Conservation (phyloP, 768 basidiomycete genomes). For the Tylopilus cervinicoccineus region DNA sequence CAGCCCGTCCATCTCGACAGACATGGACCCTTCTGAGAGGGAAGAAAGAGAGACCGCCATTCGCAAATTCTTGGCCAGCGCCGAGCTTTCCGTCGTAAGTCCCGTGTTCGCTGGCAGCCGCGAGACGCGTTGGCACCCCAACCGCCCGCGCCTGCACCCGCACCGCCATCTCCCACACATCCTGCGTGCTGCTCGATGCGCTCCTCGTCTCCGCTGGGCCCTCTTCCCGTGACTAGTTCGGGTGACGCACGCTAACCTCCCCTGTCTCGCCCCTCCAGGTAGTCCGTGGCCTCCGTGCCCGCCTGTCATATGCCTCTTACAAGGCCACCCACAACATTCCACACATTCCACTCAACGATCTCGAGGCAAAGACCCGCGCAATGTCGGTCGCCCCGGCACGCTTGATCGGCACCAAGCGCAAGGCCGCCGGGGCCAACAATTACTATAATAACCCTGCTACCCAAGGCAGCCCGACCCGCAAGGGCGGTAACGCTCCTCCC, state of each 20-base stretch:
- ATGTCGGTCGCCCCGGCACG: conserved; percentile 46
- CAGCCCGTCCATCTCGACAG: conserved; percentile 38
- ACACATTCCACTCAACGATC: conserved; percentile 61
- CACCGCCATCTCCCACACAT: conserved; percentile 2
- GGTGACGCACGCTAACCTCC: conserved; percentile 22
- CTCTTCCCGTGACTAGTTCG: conserved; percentile 9
- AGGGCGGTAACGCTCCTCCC: conserved; percentile 47
- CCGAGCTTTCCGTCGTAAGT: conserved; percentile 78
- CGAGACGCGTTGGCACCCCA: conserved; percentile 46
- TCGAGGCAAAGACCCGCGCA: conserved; percentile 56
- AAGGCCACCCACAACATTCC: conserved; percentile 75
- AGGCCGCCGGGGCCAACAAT: conserved; percentile 37
- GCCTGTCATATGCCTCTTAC: conserved; percentile 80
- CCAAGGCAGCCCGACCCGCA: conserved; percentile 38
- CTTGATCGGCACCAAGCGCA: conserved; percentile 58
- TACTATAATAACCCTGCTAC: conserved; percentile 51
- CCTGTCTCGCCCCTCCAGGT: conserved; percentile 49
- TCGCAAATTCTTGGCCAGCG: conserved; percentile 73
- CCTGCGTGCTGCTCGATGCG: conserved; percentile 1
- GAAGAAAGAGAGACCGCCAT: conserved; percentile 66
- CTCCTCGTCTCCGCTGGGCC: neutral
- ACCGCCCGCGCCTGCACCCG: conserved; percentile 21
- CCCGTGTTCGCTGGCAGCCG: conserved; percentile 24
- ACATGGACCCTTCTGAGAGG: conserved; percentile 41
- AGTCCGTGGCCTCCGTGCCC: conserved; percentile 74